A percentile compares a stretch with the other conserved stretches of the same genome.
Conservation (phyloP, 225 moss, liverwort and hornwort genomes). For the Polytrichum formosum region DNA sequence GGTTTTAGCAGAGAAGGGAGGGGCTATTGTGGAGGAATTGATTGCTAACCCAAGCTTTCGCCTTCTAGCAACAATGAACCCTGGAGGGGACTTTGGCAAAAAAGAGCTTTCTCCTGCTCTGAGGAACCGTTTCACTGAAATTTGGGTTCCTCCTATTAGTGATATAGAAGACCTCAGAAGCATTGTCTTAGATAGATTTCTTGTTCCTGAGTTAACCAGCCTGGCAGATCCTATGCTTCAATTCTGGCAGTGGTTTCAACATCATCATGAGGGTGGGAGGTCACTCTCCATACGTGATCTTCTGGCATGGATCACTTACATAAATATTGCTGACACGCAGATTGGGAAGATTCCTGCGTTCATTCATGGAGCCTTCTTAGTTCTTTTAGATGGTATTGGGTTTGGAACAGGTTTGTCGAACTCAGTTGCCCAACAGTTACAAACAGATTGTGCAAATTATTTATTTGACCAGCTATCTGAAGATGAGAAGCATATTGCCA, state of each 20-base stretch:
- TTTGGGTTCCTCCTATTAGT: constrained; percentile 89
- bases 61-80: constrained; percentile 93
- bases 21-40: constrained; percentile 76
- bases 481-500: constrained; percentile 35
- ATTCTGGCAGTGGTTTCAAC: constrained; percentile 99
- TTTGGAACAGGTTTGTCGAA: constrained; percentile 76
- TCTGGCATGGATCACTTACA: constrained; percentile 84
- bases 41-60: constrained; percentile 66
- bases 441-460: constrained; percentile 60
- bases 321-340: constrained; percentile 62
- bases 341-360: constrained; percentile 66
- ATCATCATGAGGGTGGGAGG: constrained; percentile 78
- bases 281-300: constrained; percentile 88
- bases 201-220: constrained; percentile 52
- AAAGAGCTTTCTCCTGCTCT: constrained; percentile 95
- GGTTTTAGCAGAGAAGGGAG: constrained; percentile 97
- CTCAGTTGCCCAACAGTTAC: constrained; percentile 51
- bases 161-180: constrained; percentile 70
- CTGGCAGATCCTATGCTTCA: constrained; percentile 82
- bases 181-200: constrained; percentile 83
- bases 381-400: constrained; percentile 90
- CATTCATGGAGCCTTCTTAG: constrained; percentile 89
- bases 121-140: constrained; percentile 91
- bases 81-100: constrained; percentile 96
- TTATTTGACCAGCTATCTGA: constrained; percentile 66